Conservation (phyloP, 306 rosid species). For the Cucumis cinereus region DNA sequence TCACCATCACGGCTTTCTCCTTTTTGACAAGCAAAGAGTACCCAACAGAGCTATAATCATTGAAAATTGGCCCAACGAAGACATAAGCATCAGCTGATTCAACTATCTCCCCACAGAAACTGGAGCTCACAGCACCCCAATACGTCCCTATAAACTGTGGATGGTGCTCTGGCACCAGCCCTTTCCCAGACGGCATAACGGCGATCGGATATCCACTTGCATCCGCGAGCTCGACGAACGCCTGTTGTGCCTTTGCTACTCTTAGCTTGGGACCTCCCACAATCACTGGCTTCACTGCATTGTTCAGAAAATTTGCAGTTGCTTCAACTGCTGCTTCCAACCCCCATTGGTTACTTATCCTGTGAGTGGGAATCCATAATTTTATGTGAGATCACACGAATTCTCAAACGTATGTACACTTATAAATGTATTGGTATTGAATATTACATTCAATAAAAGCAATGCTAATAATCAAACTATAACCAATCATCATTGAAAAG, state of each 20-base stretch:
- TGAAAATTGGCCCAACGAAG: slow-evolving; percentile 74
- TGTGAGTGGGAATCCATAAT: slow-evolving; percentile 4
- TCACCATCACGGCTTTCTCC: slow-evolving; percentile 55
- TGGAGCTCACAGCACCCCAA: slow-evolving; percentile 81
- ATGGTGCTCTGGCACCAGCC: slow-evolving; percentile 65
- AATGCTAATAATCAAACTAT: background rate
- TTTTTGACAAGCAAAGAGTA: slow-evolving; percentile 68
- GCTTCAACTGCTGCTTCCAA: slow-evolving; percentile 87
- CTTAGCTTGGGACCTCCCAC: slow-evolving; percentile 78
- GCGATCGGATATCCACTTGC: slow-evolving; percentile 71
- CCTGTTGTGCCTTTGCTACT: slow-evolving; percentile 50
- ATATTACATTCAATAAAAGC: background rate
- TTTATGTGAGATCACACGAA: background rate
- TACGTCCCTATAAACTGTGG: slow-evolving; percentile 63
- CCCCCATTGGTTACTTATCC: slow-evolving; percentile 57
- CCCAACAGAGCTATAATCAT: slow-evolving; percentile 87
- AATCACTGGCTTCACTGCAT: slow-evolving; percentile 69
- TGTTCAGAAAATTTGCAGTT: slow-evolving; percentile 56
- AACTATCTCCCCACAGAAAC: slow-evolving; percentile 71
- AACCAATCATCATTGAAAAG: background rate
- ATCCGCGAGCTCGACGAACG: slow-evolving; percentile 59
- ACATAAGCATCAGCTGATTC: slow-evolving; percentile 87
- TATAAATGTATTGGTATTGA: background rate
- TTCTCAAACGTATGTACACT: background rate
- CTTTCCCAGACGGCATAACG: slow-evolving; percentile 77